Evolutionary conservation across 2,329 filamentous ascomycete species (phyloP).

Genomic region (Cladosporium sp.): DNA sequence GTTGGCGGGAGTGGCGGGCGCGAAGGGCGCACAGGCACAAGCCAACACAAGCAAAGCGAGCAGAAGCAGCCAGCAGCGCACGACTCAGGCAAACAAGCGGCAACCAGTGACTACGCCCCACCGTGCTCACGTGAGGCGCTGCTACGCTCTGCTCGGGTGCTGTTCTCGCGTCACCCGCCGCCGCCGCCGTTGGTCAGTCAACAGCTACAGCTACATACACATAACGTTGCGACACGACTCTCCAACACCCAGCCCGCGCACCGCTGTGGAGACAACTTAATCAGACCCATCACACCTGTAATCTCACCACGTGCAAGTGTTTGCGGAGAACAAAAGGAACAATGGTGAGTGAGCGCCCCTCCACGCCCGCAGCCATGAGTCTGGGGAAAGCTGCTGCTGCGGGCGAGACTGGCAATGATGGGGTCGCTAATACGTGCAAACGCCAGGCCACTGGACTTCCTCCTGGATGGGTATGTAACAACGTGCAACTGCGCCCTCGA

Average conservation of each 20-base stretch:
- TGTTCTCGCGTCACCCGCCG: background rate
- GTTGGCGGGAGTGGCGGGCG: slow-evolving; percentile 6
- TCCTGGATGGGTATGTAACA: slow-evolving; percentile 24
- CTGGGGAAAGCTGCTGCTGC: slow-evolving; percentile 11
- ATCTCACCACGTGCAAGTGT: background rate
- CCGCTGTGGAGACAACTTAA: background rate
- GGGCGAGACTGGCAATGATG: background rate
- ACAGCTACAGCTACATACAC: background rate
- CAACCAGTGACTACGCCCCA: background rate
- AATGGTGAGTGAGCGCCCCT: slow-evolving; percentile 5
- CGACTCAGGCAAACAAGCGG: background rate
- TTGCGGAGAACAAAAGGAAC: slow-evolving; percentile 5
- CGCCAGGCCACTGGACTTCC: slow-evolving; percentile 30
- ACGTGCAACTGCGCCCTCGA: background rate
- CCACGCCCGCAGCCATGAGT: slow-evolving; percentile 2
- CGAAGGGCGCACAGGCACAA: background rate
- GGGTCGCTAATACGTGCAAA: background rate
- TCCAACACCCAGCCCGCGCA: background rate
- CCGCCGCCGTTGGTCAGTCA: background rate
- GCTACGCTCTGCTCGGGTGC: background rate
- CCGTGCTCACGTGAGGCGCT: background rate
- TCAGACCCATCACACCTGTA: background rate
- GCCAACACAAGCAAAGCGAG: background rate
- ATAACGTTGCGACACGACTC: background rate
- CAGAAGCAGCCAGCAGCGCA: background rate